Percentiles rank a stretch among this genome's conserved stretches.
Evolutionary conservation across 1,139 yeast species (phyloP).

Genomic region (Geotrichum histeridarum): DNA sequence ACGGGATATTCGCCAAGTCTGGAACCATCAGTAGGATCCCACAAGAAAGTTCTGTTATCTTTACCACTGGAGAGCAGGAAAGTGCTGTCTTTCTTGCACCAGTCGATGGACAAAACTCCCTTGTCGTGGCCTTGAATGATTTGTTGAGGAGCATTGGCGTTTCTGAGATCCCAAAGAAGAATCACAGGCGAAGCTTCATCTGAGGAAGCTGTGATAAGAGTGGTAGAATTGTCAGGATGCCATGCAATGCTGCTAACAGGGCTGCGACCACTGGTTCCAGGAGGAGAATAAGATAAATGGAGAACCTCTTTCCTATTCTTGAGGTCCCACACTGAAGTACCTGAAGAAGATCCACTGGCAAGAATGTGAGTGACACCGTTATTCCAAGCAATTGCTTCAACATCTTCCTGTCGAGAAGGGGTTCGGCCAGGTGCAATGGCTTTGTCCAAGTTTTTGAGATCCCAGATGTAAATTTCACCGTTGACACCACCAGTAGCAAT

Average conservation of each 20-base stretch:
- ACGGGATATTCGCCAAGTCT: slow-evolving; percentile 85
- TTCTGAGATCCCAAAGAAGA: slow-evolving; percentile 89
- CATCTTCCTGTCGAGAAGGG: slow-evolving; percentile 71
- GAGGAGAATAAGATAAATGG: slow-evolving; percentile 58
- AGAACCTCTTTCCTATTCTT: slow-evolving; percentile 82
- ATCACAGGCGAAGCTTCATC: slow-evolving; percentile 77
- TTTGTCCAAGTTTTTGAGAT: slow-evolving; percentile 52
- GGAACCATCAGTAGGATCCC: slow-evolving; percentile 77
- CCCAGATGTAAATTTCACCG: slow-evolving; percentile 90
- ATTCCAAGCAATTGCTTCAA: slow-evolving; percentile 86
- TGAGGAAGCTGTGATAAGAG: slow-evolving; percentile 80
- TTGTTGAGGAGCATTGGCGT: slow-evolving; percentile 80
- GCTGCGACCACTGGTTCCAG: slow-evolving; percentile 56
- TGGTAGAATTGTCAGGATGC: slow-evolving; percentile 84
- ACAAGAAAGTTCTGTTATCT: slow-evolving; percentile 78
- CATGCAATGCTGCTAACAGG: slow-evolving; percentile 52
- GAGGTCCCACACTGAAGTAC: slow-evolving; percentile 92
- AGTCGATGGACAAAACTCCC: slow-evolving; percentile 85
- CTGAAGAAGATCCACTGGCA: slow-evolving; percentile 81
- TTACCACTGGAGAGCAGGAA: slow-evolving; percentile 84
- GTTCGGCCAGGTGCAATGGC: slow-evolving; percentile 76
- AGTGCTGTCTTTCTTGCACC: slow-evolving; percentile 83
- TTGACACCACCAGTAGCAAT: slow-evolving; percentile 82
- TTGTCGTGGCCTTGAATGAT: slow-evolving; percentile 75
- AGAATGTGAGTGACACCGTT: slow-evolving; percentile 77